phyloP scores from a whole-genome alignment of 441 rosid species.

The Sinapis alba region DNA sequence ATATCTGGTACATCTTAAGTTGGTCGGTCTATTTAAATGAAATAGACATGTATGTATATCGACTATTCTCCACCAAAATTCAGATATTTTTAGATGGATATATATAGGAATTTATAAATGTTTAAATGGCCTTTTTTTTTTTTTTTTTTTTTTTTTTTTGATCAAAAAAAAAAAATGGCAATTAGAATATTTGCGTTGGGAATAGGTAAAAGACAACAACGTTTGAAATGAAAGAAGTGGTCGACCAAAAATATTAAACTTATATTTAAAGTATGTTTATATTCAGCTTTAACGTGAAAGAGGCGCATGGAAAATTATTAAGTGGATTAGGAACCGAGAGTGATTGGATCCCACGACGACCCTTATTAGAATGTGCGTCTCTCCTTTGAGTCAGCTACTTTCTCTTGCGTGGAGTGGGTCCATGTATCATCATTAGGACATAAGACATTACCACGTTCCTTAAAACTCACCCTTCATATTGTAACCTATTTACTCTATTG shows the following conservation, averaged over 20 bases:
- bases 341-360: slow-evolving; percentile 28
- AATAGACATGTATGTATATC: background rate
- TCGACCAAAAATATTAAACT: slow-evolving; percentile 4
- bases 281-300: background rate
- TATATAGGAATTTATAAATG: background rate
- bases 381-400: background rate
- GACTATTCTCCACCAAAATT: background rate
- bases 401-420: slow-evolving; percentile 11
- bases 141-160: no score
- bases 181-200: slow-evolving; percentile 5
- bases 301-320: slow-evolving; percentile 15
- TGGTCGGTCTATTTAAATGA: background rate
- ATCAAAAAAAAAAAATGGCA: no score
- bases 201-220: slow-evolving; percentile 25
- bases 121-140: no score
- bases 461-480: background rate
- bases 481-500: background rate
- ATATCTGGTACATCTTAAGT: background rate
- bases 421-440: background rate
- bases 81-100: background rate
- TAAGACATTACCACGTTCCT: slow-evolving; percentile 9
- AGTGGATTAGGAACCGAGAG: background rate
- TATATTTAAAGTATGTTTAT: background rate
- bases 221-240: slow-evolving; percentile 13
- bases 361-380: background rate